These are phyloP conservation scores for Aspergillus sp. DNA, from an alignment of 2,329 filamentous ascomycete genomes.

Conservation along the genomic window DNA sequence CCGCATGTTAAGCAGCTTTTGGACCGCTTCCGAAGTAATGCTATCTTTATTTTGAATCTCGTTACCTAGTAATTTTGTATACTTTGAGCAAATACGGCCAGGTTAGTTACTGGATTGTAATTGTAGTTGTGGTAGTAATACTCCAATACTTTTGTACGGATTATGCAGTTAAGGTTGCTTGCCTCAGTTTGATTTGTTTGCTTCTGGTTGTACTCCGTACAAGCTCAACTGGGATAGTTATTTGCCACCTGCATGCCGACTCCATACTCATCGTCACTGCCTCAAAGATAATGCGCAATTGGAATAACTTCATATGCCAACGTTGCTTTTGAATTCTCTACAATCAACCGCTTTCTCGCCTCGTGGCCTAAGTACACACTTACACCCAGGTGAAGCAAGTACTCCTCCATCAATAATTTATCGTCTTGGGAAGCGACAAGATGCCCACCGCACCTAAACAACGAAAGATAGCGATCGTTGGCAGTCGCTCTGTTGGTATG, in stretches of 20 bases:
- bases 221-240: not conserved
- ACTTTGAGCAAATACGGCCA: not conserved
- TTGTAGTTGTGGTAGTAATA: no score
- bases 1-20: no score
- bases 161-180: not conserved
- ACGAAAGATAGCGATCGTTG: constrained; percentile 91
- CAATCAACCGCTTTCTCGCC: no score
- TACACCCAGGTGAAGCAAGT: not conserved
- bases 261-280: not conserved
- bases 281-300: not conserved
- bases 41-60: no score
- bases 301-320: not conserved
- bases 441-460: constrained; percentile 73
- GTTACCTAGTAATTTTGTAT: not conserved
- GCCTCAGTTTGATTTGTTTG: not conserved
- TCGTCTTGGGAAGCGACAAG: constrained; percentile 12
- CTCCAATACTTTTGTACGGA: not conserved
- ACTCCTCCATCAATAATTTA: not conserved
- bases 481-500: constrained; percentile 82
- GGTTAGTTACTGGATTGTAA: not conserved
- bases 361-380: not conserved
- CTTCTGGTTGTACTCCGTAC: not conserved
- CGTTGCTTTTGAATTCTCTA: not conserved
- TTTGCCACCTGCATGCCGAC: not conserved
- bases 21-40: no score